phyloP scores from a whole-genome alignment of 345 rosid genomes.

The Erucastrum elatum region DNA sequence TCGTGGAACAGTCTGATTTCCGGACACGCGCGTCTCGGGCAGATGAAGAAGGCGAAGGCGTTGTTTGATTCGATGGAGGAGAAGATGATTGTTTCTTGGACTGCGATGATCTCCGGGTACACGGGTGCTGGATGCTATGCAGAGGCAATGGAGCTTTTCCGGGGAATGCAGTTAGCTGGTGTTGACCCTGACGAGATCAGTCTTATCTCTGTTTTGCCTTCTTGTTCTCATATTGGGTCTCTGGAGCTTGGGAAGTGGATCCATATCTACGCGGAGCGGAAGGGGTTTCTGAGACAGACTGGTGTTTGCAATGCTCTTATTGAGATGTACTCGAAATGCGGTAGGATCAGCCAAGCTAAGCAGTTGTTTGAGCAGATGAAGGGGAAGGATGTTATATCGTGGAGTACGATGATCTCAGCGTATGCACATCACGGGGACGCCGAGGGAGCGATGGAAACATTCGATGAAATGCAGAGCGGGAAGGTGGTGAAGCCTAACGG shows the following conservation, averaged over 20 bases:
- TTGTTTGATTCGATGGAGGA: constrained; percentile 40
- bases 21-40: constrained; percentile 56
- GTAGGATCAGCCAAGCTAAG: constrained; percentile 48
- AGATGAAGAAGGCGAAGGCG: constrained; percentile 47
- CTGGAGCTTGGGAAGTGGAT: constrained; percentile 59
- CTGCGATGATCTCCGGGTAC: constrained; percentile 60
- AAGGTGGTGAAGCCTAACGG: constrained; percentile 48
- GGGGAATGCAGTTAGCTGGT: constrained; percentile 43
- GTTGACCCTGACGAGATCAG: constrained; percentile 56
- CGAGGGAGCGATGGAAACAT: constrained; percentile 38
- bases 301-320: constrained; percentile 50
- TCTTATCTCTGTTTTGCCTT: constrained; percentile 52
- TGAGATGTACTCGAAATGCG: constrained; percentile 67
- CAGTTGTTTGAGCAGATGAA: constrained; percentile 44
- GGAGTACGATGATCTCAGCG: constrained; percentile 68
- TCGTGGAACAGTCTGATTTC: constrained; percentile 62
- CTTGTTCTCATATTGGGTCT: constrained; percentile 60
- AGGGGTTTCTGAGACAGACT: constrained; percentile 33
- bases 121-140: constrained; percentile 36
- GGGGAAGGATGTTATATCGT: constrained; percentile 52
- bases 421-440: constrained; percentile 62
- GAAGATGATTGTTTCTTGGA: constrained; percentile 63
- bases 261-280: constrained; percentile 49
- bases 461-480: constrained; percentile 49
- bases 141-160: constrained; percentile 52